Base-by-base conservation (phyloP, 192 early-diverging fungal genomes). In the Coemansia sp. region DNA sequence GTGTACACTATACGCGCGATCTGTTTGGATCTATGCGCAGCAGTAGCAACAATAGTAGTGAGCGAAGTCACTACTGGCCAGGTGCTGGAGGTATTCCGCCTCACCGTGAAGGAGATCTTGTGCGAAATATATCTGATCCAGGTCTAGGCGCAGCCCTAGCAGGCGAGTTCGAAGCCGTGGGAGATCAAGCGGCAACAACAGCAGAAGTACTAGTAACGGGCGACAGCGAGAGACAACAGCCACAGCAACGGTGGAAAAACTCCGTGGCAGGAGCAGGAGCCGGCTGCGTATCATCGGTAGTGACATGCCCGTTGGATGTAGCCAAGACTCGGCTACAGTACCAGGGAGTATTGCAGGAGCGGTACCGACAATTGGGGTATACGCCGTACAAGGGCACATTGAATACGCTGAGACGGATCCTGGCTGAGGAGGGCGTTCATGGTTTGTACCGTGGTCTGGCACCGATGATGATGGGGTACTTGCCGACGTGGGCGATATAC, bases 321-420 rank as follows among this genome's bases (percentile, higher is more conserved):
- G 91, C 96, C 50, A 98, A 98, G 68, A 92, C 95, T 26, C 85
- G 96, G 40, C 81, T 97, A 58, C 96, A 98, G 81, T 95, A 98
- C 75, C 93, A 96, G 72, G 77, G 76, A 26, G 67, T 75, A 9
- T 57, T 83, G 39, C 70, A 72, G 17, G 66, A 64, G 42, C 64
- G 58, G 33, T 72, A 72, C 66, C 58, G 21, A 21, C 38, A 66
- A 43, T 19, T 44, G 35, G 74, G 74, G 21, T 75, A 69, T 63
- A 62, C 44, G 59, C 75, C 77, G 40, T 86, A 83, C 63, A 52
- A 49, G 35, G 77, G 82, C 16, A 90, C 88, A 5, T 17, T 82
- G 72, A 80, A 87, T 62, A 89, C 91, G 4, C 84, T 98, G 50
- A 73, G 78, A 17, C 83, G 86, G 57, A 96, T 96, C 61, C 90